phyloP scores from a whole-genome alignment of 2,329 filamentous ascomycete species.

The Phialophora chinensis region DNA sequence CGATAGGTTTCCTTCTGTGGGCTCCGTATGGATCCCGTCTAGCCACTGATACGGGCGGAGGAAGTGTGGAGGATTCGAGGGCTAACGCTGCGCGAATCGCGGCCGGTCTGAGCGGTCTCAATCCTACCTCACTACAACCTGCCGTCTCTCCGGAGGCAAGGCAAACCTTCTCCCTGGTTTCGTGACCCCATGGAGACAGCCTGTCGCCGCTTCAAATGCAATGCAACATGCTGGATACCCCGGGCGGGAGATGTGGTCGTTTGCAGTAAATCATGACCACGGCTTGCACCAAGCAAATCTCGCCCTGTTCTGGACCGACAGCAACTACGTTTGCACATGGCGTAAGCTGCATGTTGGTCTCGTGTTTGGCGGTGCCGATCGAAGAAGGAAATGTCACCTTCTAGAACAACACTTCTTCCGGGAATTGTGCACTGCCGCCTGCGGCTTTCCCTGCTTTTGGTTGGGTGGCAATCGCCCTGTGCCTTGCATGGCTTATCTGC shows the following conservation, averaged over 20 bases:
- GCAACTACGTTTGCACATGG: background rate
- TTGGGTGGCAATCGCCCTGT: constrained; percentile 26
- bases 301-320: background rate
- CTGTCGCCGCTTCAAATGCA: constrained; percentile 16
- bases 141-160: background rate
- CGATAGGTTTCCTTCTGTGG: constrained; percentile 20
- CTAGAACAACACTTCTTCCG: constrained; percentile 32
- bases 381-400: constrained; percentile 30
- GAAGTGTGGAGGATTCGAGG: constrained; percentile 16
- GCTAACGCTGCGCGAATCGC: constrained; percentile 11
- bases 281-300: constrained; percentile 1
- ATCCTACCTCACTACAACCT: constrained; percentile 34
- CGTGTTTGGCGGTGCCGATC: constrained; percentile 14
- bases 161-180: background rate
- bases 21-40: constrained; percentile 7
- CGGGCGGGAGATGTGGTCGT: background rate
- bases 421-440: background rate
- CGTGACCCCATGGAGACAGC: constrained; percentile 11
- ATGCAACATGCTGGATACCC: constrained; percentile 21
- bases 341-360: constrained; percentile 9
- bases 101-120: constrained; percentile 12
- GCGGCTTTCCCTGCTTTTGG: constrained; percentile 11
- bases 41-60: constrained; percentile 16
- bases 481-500: constrained; percentile 29
- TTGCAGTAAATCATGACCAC: background rate